Percentiles rank a stretch among this genome's conserved stretches.
Evolutionary conservation across 805 yeast species (phyloP).

Genomic region (Cyberlindnera bimundalis): DNA sequence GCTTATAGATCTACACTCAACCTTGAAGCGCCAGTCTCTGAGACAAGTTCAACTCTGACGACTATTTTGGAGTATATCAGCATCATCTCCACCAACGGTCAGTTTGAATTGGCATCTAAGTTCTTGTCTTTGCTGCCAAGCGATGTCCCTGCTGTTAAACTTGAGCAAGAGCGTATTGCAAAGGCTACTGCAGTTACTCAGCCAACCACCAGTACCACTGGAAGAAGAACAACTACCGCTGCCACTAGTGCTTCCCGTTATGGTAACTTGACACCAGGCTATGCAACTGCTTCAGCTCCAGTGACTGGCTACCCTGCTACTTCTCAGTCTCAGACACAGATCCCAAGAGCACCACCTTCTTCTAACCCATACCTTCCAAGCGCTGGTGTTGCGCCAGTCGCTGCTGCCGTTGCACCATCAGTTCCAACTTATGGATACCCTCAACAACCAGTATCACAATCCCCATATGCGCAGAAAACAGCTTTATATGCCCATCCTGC

Average conservation of each 20-base stretch:
- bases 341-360: slow-evolving; percentile 12
- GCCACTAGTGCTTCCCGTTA: slow-evolving; percentile 22
- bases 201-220: too few relatives aligned
- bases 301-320: slow-evolving; percentile 11
- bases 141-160: slow-evolving; percentile 62
- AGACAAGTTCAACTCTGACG: slow-evolving; percentile 32
- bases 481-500: slow-evolving; percentile 15
- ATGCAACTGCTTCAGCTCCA: slow-evolving; percentile 9
- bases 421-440: slow-evolving; percentile 18
- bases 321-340: slow-evolving; percentile 10
- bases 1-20: slow-evolving; percentile 58
- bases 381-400: slow-evolving; percentile 11
- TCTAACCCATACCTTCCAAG: slow-evolving; percentile 18
- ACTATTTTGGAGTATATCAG: slow-evolving; percentile 80
- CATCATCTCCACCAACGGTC: slow-evolving; percentile 76
- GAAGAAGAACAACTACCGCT: slow-evolving; percentile 16
- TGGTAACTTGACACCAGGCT: slow-evolving; percentile 15
- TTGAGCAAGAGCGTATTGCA: slow-evolving; percentile 75
- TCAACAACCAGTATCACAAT: slow-evolving; percentile 5
- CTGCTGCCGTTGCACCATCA: slow-evolving; percentile 10
- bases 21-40: slow-evolving; percentile 26
- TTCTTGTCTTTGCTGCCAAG: slow-evolving; percentile 71
- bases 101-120: slow-evolving; percentile 73
- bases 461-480: slow-evolving; percentile 14
- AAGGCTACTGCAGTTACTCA: slow-evolving; percentile 66